Evolutionary conservation across 805 yeast genomes (phyloP).

Genomic region (Cyberlindnera lachancei): DNA sequence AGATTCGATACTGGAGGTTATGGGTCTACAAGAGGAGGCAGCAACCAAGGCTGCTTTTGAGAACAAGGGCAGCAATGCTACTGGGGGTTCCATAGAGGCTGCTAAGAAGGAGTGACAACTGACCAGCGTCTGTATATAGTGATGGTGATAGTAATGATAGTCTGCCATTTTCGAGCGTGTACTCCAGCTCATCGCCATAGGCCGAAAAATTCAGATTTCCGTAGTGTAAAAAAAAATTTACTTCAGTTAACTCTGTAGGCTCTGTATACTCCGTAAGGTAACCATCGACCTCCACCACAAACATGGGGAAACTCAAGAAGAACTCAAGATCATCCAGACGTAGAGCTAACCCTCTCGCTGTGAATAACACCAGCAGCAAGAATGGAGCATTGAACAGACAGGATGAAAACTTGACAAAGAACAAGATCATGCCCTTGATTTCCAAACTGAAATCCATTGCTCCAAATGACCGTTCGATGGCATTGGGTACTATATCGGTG

Average conservation of each 20-base stretch:
- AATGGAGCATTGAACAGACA: conserved; percentile 27
- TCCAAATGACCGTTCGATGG: conserved; percentile 71
- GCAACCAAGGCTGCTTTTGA: too few species aligned
- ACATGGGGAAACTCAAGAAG: conserved; percentile 78
- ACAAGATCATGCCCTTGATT: conserved; percentile 61
- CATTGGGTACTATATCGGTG: conserved; percentile 64
- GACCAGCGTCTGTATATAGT: background rate
- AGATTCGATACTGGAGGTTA: conserved; percentile 1
- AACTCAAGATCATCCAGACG: conserved; percentile 44
- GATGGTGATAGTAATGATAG: too few species aligned
- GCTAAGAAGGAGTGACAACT: background rate
- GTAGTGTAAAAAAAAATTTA: too few species aligned
- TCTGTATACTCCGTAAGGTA: too few species aligned
- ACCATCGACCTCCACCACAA: too few species aligned
- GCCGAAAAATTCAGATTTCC: background rate
- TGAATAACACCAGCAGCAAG: too few species aligned
- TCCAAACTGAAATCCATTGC: conserved; percentile 53
- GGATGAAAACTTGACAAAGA: conserved; percentile 42
- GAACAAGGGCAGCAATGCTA: too few species aligned
- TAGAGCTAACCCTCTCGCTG: conserved; percentile 29
- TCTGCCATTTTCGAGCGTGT: too few species aligned
- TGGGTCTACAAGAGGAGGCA: too few species aligned
- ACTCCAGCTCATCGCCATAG: background rate
- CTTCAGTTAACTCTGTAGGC: too few species aligned
- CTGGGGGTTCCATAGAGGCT: too few species aligned